Conservation (phyloP, 2,329 filamentous ascomycete species). For the Fusarium sublunatum region DNA sequence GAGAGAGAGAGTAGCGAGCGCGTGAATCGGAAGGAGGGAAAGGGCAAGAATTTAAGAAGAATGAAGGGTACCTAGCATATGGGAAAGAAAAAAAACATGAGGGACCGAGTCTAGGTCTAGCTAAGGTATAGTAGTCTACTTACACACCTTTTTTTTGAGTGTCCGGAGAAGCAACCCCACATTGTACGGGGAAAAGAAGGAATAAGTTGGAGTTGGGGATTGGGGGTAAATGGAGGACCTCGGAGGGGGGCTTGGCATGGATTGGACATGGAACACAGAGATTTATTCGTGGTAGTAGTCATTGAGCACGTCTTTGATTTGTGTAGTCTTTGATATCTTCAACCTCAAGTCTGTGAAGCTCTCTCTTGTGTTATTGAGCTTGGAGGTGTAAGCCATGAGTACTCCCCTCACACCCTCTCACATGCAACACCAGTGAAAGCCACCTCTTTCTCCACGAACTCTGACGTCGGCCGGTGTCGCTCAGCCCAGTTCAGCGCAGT, state of each 20-base stretch:
- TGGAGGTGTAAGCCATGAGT: not conserved
- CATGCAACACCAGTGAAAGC: not conserved
- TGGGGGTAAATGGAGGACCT: constrained; percentile 32
- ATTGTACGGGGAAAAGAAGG: constrained; percentile 28
- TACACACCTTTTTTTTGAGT: constrained; percentile 31
- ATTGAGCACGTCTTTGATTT: not conserved
- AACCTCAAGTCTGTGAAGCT: not conserved
- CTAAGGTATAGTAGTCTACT: no score
- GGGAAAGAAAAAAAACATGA: constrained; percentile 18
- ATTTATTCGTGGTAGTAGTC: not conserved
- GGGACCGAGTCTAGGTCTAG: constrained; percentile 21
- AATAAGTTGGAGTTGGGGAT: constrained; percentile 25
- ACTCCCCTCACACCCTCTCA: constrained; percentile 20
- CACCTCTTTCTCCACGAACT: constrained; percentile 5
- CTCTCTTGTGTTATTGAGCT: not conserved
- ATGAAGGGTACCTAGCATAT: constrained; percentile 14
- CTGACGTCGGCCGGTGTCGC: constrained; percentile 31
- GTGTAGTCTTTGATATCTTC: not conserved
- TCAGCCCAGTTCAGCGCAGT: not conserved
- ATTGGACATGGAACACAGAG: not conserved
- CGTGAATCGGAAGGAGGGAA: constrained; percentile 15
- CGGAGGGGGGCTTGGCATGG: constrained; percentile 24
- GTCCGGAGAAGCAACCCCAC: constrained; percentile 36
- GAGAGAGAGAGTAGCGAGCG: constrained; percentile 15
- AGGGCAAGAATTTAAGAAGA: constrained; percentile 28